Conservation (phyloP, 176 grass and related monocot species). For the Melocanna baccifera region DNA sequence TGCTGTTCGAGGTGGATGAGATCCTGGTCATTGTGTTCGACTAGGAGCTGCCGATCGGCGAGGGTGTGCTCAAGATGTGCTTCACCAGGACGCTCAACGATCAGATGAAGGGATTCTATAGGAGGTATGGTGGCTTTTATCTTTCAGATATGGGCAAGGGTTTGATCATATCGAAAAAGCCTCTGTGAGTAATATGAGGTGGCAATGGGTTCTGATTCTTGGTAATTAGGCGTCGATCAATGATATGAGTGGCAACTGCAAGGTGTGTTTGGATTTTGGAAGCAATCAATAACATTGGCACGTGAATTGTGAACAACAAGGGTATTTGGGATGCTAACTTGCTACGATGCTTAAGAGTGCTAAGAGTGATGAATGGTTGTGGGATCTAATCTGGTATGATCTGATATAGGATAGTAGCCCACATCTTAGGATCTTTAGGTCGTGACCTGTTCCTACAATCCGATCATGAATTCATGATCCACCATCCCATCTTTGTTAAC, state of each 20-base stretch:
- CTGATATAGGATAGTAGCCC: background rate
- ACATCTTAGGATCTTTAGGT: background rate
- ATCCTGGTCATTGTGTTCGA: conserved; percentile 64
- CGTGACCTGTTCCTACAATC: background rate
- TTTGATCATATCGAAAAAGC: background rate
- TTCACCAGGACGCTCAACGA: conserved; percentile 74
- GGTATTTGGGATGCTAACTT: background rate
- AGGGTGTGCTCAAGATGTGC: conserved; percentile 53
- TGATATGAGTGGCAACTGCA: background rate
- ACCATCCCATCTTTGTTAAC: background rate
- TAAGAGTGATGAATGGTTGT: background rate
- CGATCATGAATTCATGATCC: background rate
- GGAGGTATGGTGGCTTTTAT: conserved; percentile 60
- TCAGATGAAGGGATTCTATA: conserved; percentile 81
- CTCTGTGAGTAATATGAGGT: background rate
- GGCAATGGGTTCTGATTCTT: background rate
- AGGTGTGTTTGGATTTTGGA: background rate
- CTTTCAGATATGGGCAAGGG: too few species aligned
- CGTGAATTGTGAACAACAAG: background rate
- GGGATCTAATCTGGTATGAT: background rate
- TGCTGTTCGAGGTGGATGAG: conserved; percentile 56
- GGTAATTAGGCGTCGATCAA: background rate
- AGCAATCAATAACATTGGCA: background rate
- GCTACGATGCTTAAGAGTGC: background rate
- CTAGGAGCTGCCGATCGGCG: conserved; percentile 40